Base-by-base conservation (phyloP, 2,329 filamentous ascomycete genomes). In the Hymenoscyphus linearis region DNA sequence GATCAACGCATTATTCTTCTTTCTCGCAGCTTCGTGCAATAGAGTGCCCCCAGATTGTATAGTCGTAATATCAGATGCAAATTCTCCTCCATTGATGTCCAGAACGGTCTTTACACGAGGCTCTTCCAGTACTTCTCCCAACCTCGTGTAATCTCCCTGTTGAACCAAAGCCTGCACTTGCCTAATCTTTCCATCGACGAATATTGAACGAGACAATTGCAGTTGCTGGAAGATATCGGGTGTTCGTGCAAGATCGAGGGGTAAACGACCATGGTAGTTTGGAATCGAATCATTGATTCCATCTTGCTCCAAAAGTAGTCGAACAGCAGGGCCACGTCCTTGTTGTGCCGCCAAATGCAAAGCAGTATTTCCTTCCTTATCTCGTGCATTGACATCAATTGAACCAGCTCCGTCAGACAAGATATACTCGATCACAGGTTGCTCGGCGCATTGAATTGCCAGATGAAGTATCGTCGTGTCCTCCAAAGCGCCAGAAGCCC, bases 201-300 rank as follows among this genome's bases (percentile, higher is more conserved):
- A 98, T 57, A 97, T 80, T 4, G 93, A 96, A 52, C 93, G 85
- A 9, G 92, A 88, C 16, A 98, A 85, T 75, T 99, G 95, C 58
- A 99, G 82, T 71, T 93, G 88, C 76, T 98, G 93, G 77, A 96
- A 98, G 60, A 98, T 97, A 18, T 98, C 93, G 1, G 95, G 91
- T 27, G 87, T 97, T 44, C 93, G 87, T 4, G 95, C 91, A 50
- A 97, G 80, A 70, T 99, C 95, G 57, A 98, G 84, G 4, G 95
- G 87, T 3, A 92, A 84, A 70, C 93, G 91, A 58, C 91, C 92
- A 61, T 90, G 87, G 70, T 87, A 86, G 76, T 99, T 99, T 59
- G 87, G 80, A 55, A 96, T 80, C 6, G 92, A 87, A 73, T 99
- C 95, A 71, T 97, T 96, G 76, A 98, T 90, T 53, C 83, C 86